These are phyloP conservation scores for Solanum lycopersicoides DNA, from an alignment of 257 asterid genomes.

Conservation along the genomic window DNA sequence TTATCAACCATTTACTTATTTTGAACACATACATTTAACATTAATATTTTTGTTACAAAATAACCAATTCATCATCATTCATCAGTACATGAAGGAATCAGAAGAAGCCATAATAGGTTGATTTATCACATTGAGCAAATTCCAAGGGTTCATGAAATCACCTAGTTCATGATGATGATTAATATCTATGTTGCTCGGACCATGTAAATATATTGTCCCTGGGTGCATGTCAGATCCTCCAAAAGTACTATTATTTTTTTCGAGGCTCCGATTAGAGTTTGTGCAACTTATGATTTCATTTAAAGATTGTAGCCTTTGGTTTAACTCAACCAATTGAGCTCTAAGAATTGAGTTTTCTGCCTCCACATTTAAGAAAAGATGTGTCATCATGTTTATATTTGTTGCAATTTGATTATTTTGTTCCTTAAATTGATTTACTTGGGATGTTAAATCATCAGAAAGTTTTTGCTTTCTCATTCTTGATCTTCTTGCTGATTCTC, in stretches of 20 bases:
- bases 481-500: conserved; percentile 25
- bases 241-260: not conserved
- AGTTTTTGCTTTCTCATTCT: conserved; percentile 28
- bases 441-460: conserved; percentile 12
- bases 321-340: conserved; percentile 24
- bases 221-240: not conserved
- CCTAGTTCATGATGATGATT: conserved; percentile 5
- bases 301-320: conserved; percentile 38
- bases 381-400: conserved; percentile 6
- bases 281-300: conserved; percentile 18
- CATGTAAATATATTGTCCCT: not conserved
- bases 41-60: not conserved
- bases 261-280: not conserved
- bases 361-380: conserved; percentile 14
- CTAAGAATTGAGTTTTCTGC: conserved; percentile 16
- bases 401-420: conserved; percentile 16
- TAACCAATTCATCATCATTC: not conserved
- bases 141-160: conserved; percentile 46
- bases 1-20: not conserved
- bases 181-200: not conserved
- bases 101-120: conserved; percentile 36
- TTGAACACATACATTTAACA: not conserved
- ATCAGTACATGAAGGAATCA: conserved; percentile 30
- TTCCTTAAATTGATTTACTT: conserved; percentile 5
- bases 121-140: conserved; percentile 25